Evolutionary conservation across 2,329 filamentous ascomycete species (phyloP), one percentile per base, ranked within the genome.

Genomic region (Claviceps capensis): DNA sequence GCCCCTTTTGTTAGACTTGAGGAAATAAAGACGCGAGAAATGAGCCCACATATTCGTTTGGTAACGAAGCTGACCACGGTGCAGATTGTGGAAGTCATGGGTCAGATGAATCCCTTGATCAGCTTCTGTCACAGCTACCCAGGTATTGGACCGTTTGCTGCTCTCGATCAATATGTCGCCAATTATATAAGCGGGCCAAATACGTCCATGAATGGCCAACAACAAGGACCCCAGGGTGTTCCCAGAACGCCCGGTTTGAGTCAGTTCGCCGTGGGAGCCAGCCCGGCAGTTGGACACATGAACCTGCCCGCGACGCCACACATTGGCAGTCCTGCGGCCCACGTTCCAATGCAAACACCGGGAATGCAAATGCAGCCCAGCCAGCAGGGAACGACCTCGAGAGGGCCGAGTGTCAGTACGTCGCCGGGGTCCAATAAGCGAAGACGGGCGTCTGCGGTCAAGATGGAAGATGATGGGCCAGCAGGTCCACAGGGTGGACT

Each of bases 311-410:
- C 78, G 16, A 83, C 81, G 14, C 80, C 80, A 49, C 79, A 81
- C 51, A 60, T 72, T 52, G 75, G 78, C 51, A 83, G 79, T 62
- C 82, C 82, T 30, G 30, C 8, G 8, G 79, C 78, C 17, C 75
- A 77, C 14, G 79, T 76, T 16, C 72, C 76, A 50, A 81, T 83
- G 74, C 78, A 81, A 63, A 78, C 80, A 49, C 81, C 81, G 22
- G 72, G 73, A 55, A 85, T 85, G 81, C 78, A 81, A 63, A 69
- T 81, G 54, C 81, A 85, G 62, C 78, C 79, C 56, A 84, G 81
- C 62, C 81, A 84, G 63, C 82, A 85, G 62, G 82, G 81, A 41
- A 82, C 81, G 36, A 79, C 71, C 63, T 83, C 81, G 9, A 81
- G 78, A 62, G 81, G 79, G 1, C 79, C 80, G 6, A 84, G 80